Conservation (phyloP, 2,329 filamentous ascomycete genomes). For the Aspergillus uvarum region DNA sequence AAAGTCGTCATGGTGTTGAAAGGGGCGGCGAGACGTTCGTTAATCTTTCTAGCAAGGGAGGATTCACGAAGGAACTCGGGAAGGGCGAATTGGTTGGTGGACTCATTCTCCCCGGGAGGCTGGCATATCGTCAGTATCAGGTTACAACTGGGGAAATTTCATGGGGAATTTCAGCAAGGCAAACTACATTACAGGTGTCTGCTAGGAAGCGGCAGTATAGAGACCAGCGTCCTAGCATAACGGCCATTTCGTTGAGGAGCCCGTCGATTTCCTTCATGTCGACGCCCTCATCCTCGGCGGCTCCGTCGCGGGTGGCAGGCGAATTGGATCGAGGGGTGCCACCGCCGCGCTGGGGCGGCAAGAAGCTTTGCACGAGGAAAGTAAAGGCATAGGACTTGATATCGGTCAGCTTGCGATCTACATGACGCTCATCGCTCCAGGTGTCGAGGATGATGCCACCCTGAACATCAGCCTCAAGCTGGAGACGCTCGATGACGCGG, state of each 20-base stretch:
- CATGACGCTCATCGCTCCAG: conserved; percentile 83
- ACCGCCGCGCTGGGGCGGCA: conserved; percentile 67
- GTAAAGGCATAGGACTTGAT: conserved; percentile 98
- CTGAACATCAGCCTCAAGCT: conserved; percentile 93
- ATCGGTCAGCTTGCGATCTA: conserved; percentile 86
- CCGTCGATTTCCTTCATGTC: conserved; percentile 96
- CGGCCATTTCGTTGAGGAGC: conserved; percentile 78
- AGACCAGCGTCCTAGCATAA: conserved; percentile 93
- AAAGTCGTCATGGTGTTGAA: conserved; percentile 94
- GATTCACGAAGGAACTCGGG: conserved; percentile 77
- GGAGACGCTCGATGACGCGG: conserved; percentile 85
- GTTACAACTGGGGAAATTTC: background rate
- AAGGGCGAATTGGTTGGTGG: conserved; percentile 55
- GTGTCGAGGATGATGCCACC: conserved; percentile 94
- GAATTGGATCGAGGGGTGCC: conserved; percentile 71
- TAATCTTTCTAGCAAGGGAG: conserved; percentile 75
- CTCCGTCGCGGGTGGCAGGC: conserved; percentile 62
- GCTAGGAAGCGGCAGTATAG: conserved; percentile 87
- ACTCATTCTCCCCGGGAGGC: conserved; percentile 51
- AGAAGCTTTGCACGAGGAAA: conserved; percentile 91
- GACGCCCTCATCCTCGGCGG: conserved; percentile 82
- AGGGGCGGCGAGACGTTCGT: conserved; percentile 69
- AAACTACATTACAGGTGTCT: conserved; percentile 74
- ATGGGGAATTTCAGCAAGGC: background rate
- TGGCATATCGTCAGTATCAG: conserved; percentile 9